These are phyloP conservation scores for Botrytis fabae DNA, from an alignment of 2,329 filamentous ascomycete species.

Conservation along the genomic window DNA sequence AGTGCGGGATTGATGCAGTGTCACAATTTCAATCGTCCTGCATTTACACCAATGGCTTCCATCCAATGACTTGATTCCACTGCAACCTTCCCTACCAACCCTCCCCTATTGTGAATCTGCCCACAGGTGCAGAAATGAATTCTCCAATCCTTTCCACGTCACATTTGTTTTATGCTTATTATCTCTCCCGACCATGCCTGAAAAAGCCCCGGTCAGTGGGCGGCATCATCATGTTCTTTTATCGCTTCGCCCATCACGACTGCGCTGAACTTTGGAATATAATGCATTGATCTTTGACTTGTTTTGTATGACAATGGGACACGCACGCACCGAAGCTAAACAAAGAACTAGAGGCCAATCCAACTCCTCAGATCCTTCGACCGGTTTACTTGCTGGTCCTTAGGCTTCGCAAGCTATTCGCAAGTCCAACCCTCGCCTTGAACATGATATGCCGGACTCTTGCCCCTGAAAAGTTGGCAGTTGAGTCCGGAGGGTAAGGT, in stretches of 20 bases:
- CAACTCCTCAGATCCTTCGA: background rate
- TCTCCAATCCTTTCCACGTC: background rate
- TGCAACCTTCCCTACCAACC: background rate
- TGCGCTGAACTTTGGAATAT: background rate
- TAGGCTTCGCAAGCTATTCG: background rate
- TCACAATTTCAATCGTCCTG: conserved; percentile 10
- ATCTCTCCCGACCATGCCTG: background rate
- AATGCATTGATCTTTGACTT: conserved; percentile 22
- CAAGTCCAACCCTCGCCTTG: background rate
- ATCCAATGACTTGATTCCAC: background rate
- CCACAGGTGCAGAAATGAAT: background rate
- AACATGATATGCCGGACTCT: conserved; percentile 7
- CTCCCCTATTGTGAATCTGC: background rate
- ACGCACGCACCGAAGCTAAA: conserved; percentile 3
- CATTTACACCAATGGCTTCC: background rate
- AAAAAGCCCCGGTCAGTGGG: background rate
- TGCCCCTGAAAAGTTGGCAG: background rate
- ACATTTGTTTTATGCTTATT: conserved; percentile 1
- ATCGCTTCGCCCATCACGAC: background rate
- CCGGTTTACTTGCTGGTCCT: background rate
- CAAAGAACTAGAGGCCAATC: background rate
- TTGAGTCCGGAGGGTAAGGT: background rate
- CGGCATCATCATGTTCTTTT: background rate
- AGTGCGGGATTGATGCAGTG: conserved; percentile 5
- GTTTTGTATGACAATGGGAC: conserved; percentile 17